Conservation (phyloP, 2,329 filamentous ascomycete genomes). For the Colletotrichum sublineola region DNA sequence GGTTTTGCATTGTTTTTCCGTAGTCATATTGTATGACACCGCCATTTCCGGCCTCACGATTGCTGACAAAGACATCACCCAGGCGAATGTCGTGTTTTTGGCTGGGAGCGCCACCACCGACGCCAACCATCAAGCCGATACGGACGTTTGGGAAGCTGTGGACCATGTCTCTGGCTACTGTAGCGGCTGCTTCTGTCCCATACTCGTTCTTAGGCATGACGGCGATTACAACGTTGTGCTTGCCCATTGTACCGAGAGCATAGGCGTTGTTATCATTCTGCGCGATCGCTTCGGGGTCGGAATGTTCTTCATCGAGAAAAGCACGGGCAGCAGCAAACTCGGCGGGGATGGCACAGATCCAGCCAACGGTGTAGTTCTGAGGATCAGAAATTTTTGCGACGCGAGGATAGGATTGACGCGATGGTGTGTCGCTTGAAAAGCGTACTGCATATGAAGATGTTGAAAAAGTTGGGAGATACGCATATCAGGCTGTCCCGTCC, state of each 20-base stretch:
- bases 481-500: not conserved
- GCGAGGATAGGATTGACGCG: not conserved
- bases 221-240: slow-evolving; percentile 54
- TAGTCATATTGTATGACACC: slow-evolving; percentile 41
- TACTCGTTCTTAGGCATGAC: slow-evolving; percentile 47
- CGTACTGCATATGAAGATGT: not conserved
- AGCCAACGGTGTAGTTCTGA: not conserved
- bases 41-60: not conserved
- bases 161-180: slow-evolving; percentile 13
- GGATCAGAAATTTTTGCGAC: not conserved
- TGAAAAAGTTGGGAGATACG: not conserved
- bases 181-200: slow-evolving; percentile 46
- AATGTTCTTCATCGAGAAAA: slow-evolving; percentile 3
- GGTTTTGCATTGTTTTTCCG: slow-evolving; percentile 37
- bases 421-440: not conserved
- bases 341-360: slow-evolving; percentile 5
- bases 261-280: slow-evolving; percentile 45
- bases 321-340: slow-evolving; percentile 7
- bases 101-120: slow-evolving; percentile 22
- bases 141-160: slow-evolving; percentile 29
- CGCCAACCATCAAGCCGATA: slow-evolving; percentile 29
- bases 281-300: not conserved
- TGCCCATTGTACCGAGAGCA: slow-evolving; percentile 48
- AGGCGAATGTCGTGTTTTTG: slow-evolving; percentile 25
- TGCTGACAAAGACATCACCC: slow-evolving; percentile 40